Evolutionary conservation across 2,329 filamentous ascomycete genomes (phyloP), one percentile per base, ranked within the genome.

Genomic region (Cordyceps militaris): DNA sequence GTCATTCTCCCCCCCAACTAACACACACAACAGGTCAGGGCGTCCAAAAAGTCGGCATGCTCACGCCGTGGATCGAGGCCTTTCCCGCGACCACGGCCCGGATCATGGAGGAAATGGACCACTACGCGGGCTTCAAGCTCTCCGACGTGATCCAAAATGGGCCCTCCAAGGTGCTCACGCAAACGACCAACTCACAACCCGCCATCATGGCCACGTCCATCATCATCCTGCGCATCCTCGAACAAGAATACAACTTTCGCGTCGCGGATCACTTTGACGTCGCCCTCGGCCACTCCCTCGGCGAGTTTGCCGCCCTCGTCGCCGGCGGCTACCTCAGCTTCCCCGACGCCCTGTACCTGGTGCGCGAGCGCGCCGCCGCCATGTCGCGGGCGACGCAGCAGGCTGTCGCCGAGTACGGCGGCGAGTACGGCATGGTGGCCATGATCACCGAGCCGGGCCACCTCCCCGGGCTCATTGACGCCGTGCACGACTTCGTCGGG

Each of bases 161-260:
- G 0, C 89, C 93, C 1, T 89, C 88, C 64, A 84, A 83, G 57
- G 74, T 79, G 53, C 83, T 97, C 57, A 95, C 89, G 42, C 82
- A 84, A 58, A 97, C 93, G 4, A 84, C 88, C 63, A 92, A 96
- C 69, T 89, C 93, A 4, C 93, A 97, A 72, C 93, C 93, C 1
- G 92, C 93, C 65, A 96, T 97, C 71, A 96, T 97, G 91, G 90
- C 91, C 14, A 94, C 91, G 4, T 95, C 90, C 28, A 86, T 97
- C 67, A 81, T 96, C 59, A 95, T 97, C 67, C 80, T 97, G 56
- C 87, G 89, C 57, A 85, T 97, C 60, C 80, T 97, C 62, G 91
- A 97, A 74, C 77, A 82, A 61, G 89, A 96, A 63, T 97, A 93
- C 68, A 84, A 81, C 42, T 96, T 97, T 74, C 78, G 82, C 58